Evolutionary conservation across 192 early-diverging fungal genomes (phyloP).

Genomic region (Endogone sp.): DNA sequence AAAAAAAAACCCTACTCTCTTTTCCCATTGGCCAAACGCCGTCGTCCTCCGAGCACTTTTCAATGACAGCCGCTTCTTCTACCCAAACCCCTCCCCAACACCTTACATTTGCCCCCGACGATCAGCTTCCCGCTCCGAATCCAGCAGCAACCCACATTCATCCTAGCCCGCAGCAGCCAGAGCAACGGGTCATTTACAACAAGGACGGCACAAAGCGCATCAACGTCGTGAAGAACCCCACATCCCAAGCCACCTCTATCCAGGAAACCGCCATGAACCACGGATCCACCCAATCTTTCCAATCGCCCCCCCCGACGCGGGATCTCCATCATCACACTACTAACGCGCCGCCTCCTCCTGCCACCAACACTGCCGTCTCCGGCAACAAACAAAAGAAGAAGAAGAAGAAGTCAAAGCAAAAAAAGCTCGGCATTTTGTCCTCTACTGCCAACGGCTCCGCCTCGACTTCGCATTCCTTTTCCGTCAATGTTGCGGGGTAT

Average conservation of each 20-base stretch:
- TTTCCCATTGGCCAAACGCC: no score
- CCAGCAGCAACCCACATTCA: slow-evolving; percentile 8
- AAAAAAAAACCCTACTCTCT: no score
- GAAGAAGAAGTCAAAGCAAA: slow-evolving; percentile 21
- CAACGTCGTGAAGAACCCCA: slow-evolving; percentile 32
- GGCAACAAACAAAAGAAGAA: slow-evolving; percentile 22
- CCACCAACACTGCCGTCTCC: slow-evolving; percentile 7
- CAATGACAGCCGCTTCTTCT: no score
- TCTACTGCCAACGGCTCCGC: neutral
- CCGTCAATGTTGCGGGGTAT: neutral
- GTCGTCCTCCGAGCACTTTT: no score
- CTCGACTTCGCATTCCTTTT: neutral
- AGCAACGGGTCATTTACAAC: slow-evolving; percentile 25
- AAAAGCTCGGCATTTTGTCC: neutral
- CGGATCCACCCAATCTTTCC: neutral
- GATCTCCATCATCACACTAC: neutral
- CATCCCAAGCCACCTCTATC: slow-evolving; percentile 18
- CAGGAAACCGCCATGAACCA: slow-evolving; percentile 19
- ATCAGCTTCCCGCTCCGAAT: slow-evolving; percentile 34
- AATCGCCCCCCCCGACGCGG: neutral
- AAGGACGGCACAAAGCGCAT: slow-evolving; percentile 37
- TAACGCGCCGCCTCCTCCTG: neutral
- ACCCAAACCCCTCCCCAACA: no score
- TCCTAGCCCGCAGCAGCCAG: no score
- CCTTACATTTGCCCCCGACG: slow-evolving; percentile 36